These are phyloP conservation scores for Kodamaea neixiangensis DNA, from an alignment of 805 yeast species.

Conservation along the genomic window DNA sequence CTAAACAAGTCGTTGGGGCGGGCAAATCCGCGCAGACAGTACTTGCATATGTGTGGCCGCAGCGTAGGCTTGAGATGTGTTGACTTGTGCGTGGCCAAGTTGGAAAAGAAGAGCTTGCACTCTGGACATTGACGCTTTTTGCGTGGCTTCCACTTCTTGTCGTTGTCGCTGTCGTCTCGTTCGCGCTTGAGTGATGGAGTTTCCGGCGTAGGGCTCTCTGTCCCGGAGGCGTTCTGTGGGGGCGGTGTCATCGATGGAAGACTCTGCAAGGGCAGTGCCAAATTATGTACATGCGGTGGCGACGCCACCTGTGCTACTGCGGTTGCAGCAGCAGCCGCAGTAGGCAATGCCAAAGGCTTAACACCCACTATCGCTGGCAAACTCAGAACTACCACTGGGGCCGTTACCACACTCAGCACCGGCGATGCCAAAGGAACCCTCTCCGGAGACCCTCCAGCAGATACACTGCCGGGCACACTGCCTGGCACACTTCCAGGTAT, in stretches of 20 bases:
- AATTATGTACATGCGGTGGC: not conserved
- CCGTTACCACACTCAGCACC: not conserved
- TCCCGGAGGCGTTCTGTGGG: not conserved
- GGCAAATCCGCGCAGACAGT: constrained; percentile 83
- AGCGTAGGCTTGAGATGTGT: constrained; percentile 72
- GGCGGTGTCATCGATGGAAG: not conserved
- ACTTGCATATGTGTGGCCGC: constrained; percentile 76
- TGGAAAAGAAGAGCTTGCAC: constrained; percentile 68
- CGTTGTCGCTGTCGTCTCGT: constrained; percentile 3
- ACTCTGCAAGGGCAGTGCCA: not conserved
- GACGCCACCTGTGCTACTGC: not conserved
- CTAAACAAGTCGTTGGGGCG: constrained; percentile 84
- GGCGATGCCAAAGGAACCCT: not conserved
- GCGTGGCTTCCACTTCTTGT: constrained; percentile 45
- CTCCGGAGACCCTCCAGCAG: not conserved
- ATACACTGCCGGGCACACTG: too few relatives aligned
- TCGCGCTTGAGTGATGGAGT: not conserved
- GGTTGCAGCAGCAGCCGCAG: not conserved
- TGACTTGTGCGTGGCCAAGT: constrained; percentile 80
- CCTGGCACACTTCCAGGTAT: too few relatives aligned
- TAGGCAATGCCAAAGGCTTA: not conserved
- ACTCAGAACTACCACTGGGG: not conserved
- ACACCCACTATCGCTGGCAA: not conserved
- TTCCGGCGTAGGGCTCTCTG: not conserved
- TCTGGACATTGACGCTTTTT: constrained; percentile 73